Conservation (phyloP, 2,329 filamentous ascomycete species). For the Aureobasidium zeae region DNA sequence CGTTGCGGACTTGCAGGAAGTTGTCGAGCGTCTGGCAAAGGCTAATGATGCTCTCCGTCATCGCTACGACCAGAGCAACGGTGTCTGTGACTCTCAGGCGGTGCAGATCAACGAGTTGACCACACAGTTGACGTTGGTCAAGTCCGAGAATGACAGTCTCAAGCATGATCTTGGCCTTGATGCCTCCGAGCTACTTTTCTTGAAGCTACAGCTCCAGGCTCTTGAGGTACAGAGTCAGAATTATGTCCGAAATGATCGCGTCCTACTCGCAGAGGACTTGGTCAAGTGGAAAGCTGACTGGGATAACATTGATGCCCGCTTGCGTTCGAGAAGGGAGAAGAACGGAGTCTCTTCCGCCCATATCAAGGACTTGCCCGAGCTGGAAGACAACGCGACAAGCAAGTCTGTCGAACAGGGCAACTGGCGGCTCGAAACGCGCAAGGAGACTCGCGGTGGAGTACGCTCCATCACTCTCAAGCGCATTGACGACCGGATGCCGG, state of each 20-base stretch:
- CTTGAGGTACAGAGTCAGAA: constrained; percentile 28
- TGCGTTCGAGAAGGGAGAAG: constrained; percentile 24
- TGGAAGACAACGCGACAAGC: constrained; percentile 4
- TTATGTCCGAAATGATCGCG: constrained; percentile 17
- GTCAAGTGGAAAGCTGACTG: constrained; percentile 30
- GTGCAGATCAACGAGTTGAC: constrained; percentile 26
- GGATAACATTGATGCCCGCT: constrained; percentile 27
- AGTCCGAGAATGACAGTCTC: constrained; percentile 31
- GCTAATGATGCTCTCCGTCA: constrained; percentile 26
- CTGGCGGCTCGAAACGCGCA: constrained; percentile 17
- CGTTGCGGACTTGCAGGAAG: constrained; percentile 24
- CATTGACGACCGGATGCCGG: constrained; percentile 15
- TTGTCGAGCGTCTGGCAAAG: constrained; percentile 24
- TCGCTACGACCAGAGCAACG: constrained; percentile 27
- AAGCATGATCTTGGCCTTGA: constrained; percentile 31
- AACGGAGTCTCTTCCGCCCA: constrained; percentile 23
- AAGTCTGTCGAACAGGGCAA: constrained; percentile 16
- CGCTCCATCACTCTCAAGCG: constrained; percentile 18
- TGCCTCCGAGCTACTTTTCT: constrained; percentile 31
- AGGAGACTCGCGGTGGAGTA: constrained; percentile 16
- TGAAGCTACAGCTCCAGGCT: constrained; percentile 32
- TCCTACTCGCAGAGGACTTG: constrained; percentile 25
- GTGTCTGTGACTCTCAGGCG: constrained; percentile 25
- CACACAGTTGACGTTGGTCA: constrained; percentile 25
- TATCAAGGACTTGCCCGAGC: constrained; percentile 7